Evolutionary conservation across 2,329 filamentous ascomycete species (phyloP).

Genomic region (Neospermospora avenae): DNA sequence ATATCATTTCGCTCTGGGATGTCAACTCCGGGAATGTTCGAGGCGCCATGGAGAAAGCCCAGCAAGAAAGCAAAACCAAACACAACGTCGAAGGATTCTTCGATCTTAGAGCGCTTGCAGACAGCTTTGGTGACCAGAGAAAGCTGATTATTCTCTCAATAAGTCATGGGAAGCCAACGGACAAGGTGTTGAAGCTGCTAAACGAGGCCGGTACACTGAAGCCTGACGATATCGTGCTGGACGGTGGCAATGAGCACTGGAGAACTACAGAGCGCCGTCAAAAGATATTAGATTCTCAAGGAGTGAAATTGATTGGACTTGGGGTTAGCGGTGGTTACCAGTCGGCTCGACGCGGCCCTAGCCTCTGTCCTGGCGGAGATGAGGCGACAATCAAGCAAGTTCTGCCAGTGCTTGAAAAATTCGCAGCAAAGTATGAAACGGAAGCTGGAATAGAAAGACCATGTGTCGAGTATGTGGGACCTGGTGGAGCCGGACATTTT

Average conservation of each 20-base stretch:
- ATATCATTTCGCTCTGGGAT: constrained; percentile 53
- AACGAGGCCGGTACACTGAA: constrained; percentile 45
- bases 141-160: constrained; percentile 52
- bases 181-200: constrained; percentile 38
- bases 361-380: constrained; percentile 64
- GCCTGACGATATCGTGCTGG: constrained; percentile 63
- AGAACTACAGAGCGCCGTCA: constrained; percentile 61
- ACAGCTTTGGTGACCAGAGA: constrained; percentile 44
- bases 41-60: constrained; percentile 39
- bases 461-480: constrained; percentile 59
- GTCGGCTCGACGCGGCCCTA: constrained; percentile 61
- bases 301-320: constrained; percentile 63
- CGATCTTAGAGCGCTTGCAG: constrained; percentile 48
- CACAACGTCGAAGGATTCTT: constrained; percentile 34
- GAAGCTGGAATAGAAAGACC: constrained; percentile 42
- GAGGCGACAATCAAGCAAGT: constrained; percentile 53
- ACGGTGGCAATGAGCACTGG: constrained; percentile 67
- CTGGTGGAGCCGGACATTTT: constrained; percentile 64
- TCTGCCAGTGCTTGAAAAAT: constrained; percentile 57
- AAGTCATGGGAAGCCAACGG: constrained; percentile 44
- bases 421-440: constrained; percentile 59
- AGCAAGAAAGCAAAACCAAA: constrained; percentile 22
- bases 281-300: constrained; percentile 50
- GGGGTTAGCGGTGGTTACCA: constrained; percentile 70
- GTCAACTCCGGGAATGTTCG: constrained; percentile 43